Evolutionary conservation across 1,284 basidiomycete species (phyloP), one percentile per base, ranked within the genome.

Genomic region (Limonomyces culmigenus): DNA sequence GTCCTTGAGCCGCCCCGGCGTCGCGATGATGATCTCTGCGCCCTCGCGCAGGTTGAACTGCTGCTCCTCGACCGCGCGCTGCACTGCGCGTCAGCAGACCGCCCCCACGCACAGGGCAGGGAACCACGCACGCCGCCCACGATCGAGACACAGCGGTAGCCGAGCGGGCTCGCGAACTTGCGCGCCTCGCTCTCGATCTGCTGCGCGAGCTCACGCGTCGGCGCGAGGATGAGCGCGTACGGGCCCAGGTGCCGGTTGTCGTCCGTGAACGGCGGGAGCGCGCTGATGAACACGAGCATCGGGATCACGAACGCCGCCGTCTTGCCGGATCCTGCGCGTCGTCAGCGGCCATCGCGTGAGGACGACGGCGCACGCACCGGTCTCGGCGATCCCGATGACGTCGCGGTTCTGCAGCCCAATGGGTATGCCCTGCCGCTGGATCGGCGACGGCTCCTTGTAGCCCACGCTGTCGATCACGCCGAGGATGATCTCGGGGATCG

Each of bases 291-390:
- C 19, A 87, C 67, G 34, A 98, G 67, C 87, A 98, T 93, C 14
- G 93, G 93, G 37, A 98, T 93, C 41, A 97, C 89, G 57, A 97
- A 98, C 2, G 92, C 89, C n/a, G 92, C 93, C 12, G 93, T 98
- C 65, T 98, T 98, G 52, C 93, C 93, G 46, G 93, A 97, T 65
- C 89, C 88, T 88, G 39, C 29, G 36, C 17, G 23, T 13, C 37
- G n/a, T 21, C 46, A 17, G 48, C 36, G 5, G 23, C 29, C 31
- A 35, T 25, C 11, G 39, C 11, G 43, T 29, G 23, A 15, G 27
- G 29, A 29, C 20, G 32, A 27, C 38, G 36, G 19, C 21, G 16
- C 15, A 49, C 65, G 34, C 39, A 83, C 86, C 87, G 36, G 95
- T 98, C 59, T 99, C 93, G 41, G 93, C 95, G 39, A 98, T 89